Percentiles rank a stretch among this genome's conserved stretches.
These are phyloP conservation scores for Pseudozyma flocculosa DNA, from an alignment of 1,284 basidiomycete genomes.

Conservation along the genomic window DNA sequence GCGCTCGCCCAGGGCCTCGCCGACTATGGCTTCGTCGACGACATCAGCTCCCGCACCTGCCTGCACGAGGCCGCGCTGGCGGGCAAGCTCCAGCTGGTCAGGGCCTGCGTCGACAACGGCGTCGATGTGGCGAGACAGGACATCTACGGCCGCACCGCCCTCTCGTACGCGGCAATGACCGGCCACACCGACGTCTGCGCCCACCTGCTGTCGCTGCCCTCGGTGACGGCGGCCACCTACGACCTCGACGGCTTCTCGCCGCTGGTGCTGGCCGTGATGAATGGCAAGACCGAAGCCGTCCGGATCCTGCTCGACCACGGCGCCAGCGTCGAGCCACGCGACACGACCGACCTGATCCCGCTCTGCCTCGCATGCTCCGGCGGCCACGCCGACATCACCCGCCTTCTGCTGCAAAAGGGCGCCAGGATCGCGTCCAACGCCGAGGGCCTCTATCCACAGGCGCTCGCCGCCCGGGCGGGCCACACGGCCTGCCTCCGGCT, in stretches of 20 bases:
- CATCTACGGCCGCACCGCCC: slow-evolving; percentile 85
- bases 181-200: slow-evolving; percentile 78
- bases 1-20: slow-evolving; percentile 59
- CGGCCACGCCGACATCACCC: slow-evolving; percentile 81
- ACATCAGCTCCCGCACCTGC: slow-evolving; percentile 93
- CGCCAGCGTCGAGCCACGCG: slow-evolving; percentile 41
- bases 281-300: slow-evolving; percentile 77
- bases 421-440: slow-evolving; percentile 81
- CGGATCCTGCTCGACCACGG: slow-evolving; percentile 50
- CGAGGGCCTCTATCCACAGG: slow-evolving; percentile 93
- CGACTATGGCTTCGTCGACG: slow-evolving; percentile 88
- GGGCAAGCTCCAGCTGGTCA: slow-evolving; percentile 76
- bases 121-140: slow-evolving; percentile 73
- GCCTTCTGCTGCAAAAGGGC: slow-evolving; percentile 73
- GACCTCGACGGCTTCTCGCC: slow-evolving; percentile 82
- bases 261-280: slow-evolving; percentile 85
- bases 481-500: slow-evolving; percentile 79
- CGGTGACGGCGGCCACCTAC: slow-evolving; percentile 68
- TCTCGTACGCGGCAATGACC: slow-evolving; percentile 95
- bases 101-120: slow-evolving; percentile 75
- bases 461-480: slow-evolving; percentile 95
- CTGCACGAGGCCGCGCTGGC: slow-evolving; percentile 91
- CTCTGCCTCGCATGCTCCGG: slow-evolving; percentile 86
- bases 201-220: slow-evolving; percentile 71
- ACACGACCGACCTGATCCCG: slow-evolving; percentile 72